phyloP scores from a whole-genome alignment of 345 rosid genomes.

The Eucalyptus leucophloia region DNA sequence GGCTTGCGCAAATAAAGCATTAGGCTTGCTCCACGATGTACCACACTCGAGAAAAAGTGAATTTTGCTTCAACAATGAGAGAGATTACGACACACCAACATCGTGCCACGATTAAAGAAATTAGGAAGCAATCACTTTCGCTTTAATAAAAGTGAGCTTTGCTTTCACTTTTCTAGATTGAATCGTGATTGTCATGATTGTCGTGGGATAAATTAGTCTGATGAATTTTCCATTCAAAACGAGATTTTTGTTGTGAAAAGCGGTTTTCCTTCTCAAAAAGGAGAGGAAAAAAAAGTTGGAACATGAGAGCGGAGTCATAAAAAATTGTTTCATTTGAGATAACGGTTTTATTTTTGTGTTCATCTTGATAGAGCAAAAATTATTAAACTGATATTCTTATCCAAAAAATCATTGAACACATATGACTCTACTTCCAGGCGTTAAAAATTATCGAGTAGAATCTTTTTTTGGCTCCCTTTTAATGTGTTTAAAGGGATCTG shows the following conservation, averaged over 20 bases:
- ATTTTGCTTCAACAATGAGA: too few relatives aligned
- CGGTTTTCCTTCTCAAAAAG: too few relatives aligned
- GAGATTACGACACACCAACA: neutral
- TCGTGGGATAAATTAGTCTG: too few relatives aligned
- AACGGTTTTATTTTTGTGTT: too few relatives aligned
- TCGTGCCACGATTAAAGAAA: too few relatives aligned
- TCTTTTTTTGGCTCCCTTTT: neutral
- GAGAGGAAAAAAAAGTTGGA: neutral
- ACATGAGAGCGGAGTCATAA: neutral
- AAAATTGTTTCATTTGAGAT: neutral
- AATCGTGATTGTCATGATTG: too few relatives aligned
- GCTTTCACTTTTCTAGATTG: neutral
- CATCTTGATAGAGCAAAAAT: neutral
- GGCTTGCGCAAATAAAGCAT: too few relatives aligned
- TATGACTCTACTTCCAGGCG: neutral
- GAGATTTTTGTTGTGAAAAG: neutral
- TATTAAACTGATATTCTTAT: neutral
- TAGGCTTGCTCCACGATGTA: too few relatives aligned
- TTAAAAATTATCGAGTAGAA: too few relatives aligned
- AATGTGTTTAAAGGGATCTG: neutral
- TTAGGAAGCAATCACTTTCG: neutral
- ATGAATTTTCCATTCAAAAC: too few relatives aligned
- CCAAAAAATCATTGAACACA: neutral
- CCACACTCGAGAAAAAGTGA: too few relatives aligned
- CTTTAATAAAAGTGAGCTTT: neutral